Conservation (phyloP, 345 rosid genomes). For the Microthlaspi erraticum region DNA sequence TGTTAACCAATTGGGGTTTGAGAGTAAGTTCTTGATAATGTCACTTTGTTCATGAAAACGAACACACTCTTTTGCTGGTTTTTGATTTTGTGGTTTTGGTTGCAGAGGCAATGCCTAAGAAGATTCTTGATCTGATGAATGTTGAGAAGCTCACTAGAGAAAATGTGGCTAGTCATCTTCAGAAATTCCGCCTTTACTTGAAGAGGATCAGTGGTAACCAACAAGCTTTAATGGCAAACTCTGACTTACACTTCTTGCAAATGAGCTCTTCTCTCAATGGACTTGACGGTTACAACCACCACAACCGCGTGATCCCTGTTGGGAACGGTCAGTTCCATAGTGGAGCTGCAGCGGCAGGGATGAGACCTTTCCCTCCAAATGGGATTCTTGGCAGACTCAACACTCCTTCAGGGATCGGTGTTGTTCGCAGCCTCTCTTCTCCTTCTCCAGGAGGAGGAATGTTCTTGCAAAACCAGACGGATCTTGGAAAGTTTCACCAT, state of each 20-base stretch:
- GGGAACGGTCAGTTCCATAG: constrained; percentile 60
- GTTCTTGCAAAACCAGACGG: constrained; percentile 46
- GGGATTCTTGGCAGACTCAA: constrained; percentile 76
- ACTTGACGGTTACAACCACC: constrained; percentile 50
- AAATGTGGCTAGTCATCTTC: constrained; percentile 96
- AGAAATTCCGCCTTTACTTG: constrained; percentile 84
- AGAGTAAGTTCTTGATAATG: constrained; percentile 60
- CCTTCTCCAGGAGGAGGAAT: constrained; percentile 53
- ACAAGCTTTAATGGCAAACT: constrained; percentile 66
- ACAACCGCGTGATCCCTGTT: constrained; percentile 49
- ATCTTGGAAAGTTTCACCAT: constrained; percentile 57
- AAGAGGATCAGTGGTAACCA: constrained; percentile 72
- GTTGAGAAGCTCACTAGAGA: constrained; percentile 89
- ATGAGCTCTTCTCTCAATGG: constrained; percentile 62
- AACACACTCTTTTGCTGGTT: constrained; percentile 10
- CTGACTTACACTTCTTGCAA: constrained; percentile 66
- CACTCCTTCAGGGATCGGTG: constrained; percentile 65
- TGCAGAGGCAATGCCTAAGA: constrained; percentile 98
- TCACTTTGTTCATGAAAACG: constrained; percentile 3
- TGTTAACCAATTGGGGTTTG: constrained; percentile 84
- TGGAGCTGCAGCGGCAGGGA: constrained; percentile 36
- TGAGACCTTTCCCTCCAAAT: constrained; percentile 59
- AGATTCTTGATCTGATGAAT: constrained; percentile 91
- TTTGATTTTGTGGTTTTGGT: background rate
- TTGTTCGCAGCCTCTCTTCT: constrained; percentile 59